A percentile compares a stretch with the other conserved stretches of the same genome.
Conservation (phyloP, 345 rosid genomes). For the Rhodamnia argentea region DNA sequence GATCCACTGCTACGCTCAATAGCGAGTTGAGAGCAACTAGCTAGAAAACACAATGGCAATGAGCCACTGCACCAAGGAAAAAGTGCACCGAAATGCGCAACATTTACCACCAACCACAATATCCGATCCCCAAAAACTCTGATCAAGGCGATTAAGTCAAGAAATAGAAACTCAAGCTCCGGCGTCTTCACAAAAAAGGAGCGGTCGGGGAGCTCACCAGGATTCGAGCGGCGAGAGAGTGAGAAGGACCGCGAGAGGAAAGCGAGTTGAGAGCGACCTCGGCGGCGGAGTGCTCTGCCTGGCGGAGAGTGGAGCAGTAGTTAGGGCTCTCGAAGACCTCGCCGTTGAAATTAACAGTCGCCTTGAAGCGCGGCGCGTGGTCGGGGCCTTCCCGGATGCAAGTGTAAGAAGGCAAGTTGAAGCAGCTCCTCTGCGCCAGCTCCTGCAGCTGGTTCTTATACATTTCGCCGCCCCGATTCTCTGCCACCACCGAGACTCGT, state of each 20-base stretch:
- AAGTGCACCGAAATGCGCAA: background rate
- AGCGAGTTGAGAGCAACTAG: background rate
- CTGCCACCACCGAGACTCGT: background rate
- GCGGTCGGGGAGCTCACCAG: conserved; percentile 33
- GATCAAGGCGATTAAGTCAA: background rate
- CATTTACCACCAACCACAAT: background rate
- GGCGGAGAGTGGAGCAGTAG: conserved; percentile 96
- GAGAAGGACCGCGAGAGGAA: conserved; percentile 90
- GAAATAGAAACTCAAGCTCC: background rate
- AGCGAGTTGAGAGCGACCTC: conserved; percentile 92
- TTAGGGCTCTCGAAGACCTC: conserved; percentile 95
- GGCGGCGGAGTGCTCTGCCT: conserved; percentile 99
- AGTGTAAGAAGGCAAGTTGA: conserved; percentile 81
- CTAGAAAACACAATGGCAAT: background rate
- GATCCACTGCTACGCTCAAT: background rate
- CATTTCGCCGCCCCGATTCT: conserved; percentile 39
- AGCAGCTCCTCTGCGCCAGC: conserved; percentile 99
- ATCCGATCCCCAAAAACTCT: background rate
- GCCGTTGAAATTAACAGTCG: conserved; percentile 93
- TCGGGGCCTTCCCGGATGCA: conserved; percentile 98
- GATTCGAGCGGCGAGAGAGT: conserved; percentile 97
- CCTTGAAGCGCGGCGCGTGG: conserved; percentile 98
- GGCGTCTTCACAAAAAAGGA: background rate
- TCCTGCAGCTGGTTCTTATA: conserved; percentile 99
- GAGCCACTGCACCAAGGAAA: background rate